Evolutionary conservation across 805 yeast species (phyloP), one percentile per base, ranked within the genome.

Genomic region (Metschnikowia matae): DNA sequence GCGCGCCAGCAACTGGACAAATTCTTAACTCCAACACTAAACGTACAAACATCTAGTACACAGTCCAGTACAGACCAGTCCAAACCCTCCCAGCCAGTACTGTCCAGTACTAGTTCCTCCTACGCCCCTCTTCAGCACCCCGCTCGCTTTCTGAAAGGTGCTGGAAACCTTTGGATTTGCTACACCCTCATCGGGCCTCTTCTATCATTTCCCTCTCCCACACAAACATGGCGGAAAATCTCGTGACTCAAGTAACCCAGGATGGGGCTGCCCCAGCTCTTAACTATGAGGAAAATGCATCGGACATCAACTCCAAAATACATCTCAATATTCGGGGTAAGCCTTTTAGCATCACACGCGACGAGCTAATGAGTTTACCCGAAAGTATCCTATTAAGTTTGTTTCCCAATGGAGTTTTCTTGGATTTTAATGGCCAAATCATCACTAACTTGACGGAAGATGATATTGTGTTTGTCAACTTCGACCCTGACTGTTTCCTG

Each of bases 311-410:
- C 63, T 83, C 91, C 5, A 78, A 82, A 53, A 87, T 92, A 49
- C 84, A 81, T 62, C 75, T 92, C 69, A 84, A 88, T 61, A 78
- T 92, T 48, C 80, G 96, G 45, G 96, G 95, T 17, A 69, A 69
- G 15, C 70, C 76, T 54, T 89, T 91, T 66, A 81, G 82, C 45
- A 84, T 94, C 44, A 83, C 95, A 4, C 77, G 97, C 54, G 96
- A 89, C 59, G 96, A 89, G 64, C 77, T 94, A 57, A 85, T 91
- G 89, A 83, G 89, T 47, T 73, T 94, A 32, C 99, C 99, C 0
- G 99, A 94, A 64, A 83, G 91, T 53, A 82, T 94, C 21, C 71
- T 94, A 51, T 78, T 91, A 48, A 88, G 97, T 60, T 71, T 94
- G 20, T 88, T 89, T 62, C 96, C 97, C 14, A 89, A 87, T 57